Evolutionary conservation across 2,329 filamentous ascomycete genomes (phyloP), one percentile per base, ranked within the genome.

Genomic region (Epichloe amarillans): DNA sequence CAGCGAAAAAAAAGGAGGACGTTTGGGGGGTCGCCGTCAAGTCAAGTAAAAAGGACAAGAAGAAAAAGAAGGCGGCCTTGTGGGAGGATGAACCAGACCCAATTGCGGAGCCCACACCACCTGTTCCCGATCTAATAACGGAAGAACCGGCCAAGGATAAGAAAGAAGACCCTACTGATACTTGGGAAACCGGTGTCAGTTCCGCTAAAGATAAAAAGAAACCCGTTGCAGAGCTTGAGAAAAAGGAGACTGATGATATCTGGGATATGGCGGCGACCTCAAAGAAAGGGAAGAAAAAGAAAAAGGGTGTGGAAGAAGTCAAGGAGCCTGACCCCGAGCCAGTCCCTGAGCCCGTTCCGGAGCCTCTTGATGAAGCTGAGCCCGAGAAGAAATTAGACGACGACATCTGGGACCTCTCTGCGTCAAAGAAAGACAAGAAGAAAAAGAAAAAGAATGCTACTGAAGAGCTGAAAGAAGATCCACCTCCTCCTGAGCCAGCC

Each of bases 1-100:
- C 58, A 3, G 57, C 54, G 52, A 61, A 63, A 47, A 57, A 47
- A 58, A 61, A 19, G 64, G 64, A 64, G 5, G 62, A 66, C 42
- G 56, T 59, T 33, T 68, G 64, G 63, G 65, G 53, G 11, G 40
- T 55, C 12, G 15, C 56, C 40, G 55, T 58, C 37, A 62, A 61
- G 55, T 53, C 58, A 30, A 52, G 50, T n/a, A 67, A 66, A 64
- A 64, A 61, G 45, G 61, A 61, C n/a, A 58, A 59, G 52, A 60
- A 64, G 54, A 60, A 64, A 45, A 45, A 56, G 26, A 30, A 30
- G 26, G 26, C 26, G 26, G 26, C 26, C 26, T 10, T 30, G 26
- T 30, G 7, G 26, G 5, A 1, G 23, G 7, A 10, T 30, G 26
- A 30, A 30, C 2, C 26, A 30, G 26, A 30, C 7, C 7, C 26